Base-by-base conservation (phyloP, 352 stramenopile genomes). In the Phytophthora multivora region DNA sequence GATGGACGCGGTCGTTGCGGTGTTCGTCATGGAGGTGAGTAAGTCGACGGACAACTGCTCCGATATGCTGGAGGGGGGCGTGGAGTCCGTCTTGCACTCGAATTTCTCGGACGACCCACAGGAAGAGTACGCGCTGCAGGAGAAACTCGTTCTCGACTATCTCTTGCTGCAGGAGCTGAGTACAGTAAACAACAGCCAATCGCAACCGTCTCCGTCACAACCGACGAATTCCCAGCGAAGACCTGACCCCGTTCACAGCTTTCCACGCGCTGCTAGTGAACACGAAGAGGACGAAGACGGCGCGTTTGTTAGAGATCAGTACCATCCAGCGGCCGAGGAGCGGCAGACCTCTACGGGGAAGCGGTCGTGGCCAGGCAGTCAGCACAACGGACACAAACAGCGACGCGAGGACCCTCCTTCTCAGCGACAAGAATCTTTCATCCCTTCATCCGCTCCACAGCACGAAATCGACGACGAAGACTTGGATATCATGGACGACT, bases 1-100 rank as follows among this genome's bases (percentile, higher is more conserved):
- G 4, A 78, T 85, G 75, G 89, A 96, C 43, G 87, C 87, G 0
- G 83, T 96, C 2, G 72, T 93, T 25, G 83, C 85, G 1, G 82
- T 93, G 8, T 90, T 89, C 39, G 63, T 93, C 21, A 93, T 91
- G 73, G 83, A 93, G 51, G 76, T 89, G 36, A 90, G 78, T 52
- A 88, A 89, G 40, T 80, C 81, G 9, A 87, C 80, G 0, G 82
- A 91, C 43, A 80, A 75, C 48, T 75, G 67, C 45, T 86, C 77
- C 0, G 66, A 79, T 13, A 67, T 92, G 59, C 60, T 91, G 0
- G 77, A 80, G 6, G 77, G 77, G 21, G 78, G 75, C 1, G 65
- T 75, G 2, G 82, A 86, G 42, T 92, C 82, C 1, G 83, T 92
- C 2, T 61, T 93, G 21, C 82, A 90, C 57, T 83, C 82, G 3